phyloP scores from a whole-genome alignment of 2,329 filamentous ascomycete genomes.

The Chrysoporthe cubensis region DNA sequence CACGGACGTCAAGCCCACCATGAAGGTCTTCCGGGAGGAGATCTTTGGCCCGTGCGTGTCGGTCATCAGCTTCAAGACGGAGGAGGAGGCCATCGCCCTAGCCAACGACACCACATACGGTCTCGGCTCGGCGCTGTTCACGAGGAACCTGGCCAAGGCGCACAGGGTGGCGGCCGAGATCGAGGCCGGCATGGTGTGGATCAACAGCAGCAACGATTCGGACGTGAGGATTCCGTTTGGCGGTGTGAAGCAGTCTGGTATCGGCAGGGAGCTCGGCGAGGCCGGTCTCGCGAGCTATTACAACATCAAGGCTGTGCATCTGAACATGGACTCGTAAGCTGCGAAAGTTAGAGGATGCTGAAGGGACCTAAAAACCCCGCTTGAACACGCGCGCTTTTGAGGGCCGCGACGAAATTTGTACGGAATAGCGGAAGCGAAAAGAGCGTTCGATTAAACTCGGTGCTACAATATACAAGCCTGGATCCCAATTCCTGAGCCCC shows the following conservation, averaged over 20 bases:
- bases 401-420: neutral
- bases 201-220: constrained; percentile 48
- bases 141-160: constrained; percentile 53
- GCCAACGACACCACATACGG: constrained; percentile 58
- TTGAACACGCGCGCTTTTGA: neutral
- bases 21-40: constrained; percentile 43
- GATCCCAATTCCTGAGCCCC: too few relatives aligned
- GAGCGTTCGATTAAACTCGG: too few relatives aligned
- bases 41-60: constrained; percentile 43
- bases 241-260: constrained; percentile 44
- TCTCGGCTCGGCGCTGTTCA: constrained; percentile 62
- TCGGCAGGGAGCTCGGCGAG: constrained; percentile 43
- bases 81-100: constrained; percentile 43
- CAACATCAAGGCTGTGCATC: constrained; percentile 42
- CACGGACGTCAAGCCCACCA: constrained; percentile 40
- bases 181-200: constrained; percentile 58
- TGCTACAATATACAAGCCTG: too few relatives aligned
- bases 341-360: neutral
- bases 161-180: constrained; percentile 55
- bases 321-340: constrained; percentile 38
- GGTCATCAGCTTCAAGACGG: constrained; percentile 40
- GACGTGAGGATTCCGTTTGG: constrained; percentile 58
- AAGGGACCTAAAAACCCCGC: neutral
- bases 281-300: constrained; percentile 42
- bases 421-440: too few relatives aligned